Evolutionary conservation across 2,329 filamentous ascomycete species (phyloP), one percentile per base, ranked within the genome.

Genomic region (Penicillium sp.): DNA sequence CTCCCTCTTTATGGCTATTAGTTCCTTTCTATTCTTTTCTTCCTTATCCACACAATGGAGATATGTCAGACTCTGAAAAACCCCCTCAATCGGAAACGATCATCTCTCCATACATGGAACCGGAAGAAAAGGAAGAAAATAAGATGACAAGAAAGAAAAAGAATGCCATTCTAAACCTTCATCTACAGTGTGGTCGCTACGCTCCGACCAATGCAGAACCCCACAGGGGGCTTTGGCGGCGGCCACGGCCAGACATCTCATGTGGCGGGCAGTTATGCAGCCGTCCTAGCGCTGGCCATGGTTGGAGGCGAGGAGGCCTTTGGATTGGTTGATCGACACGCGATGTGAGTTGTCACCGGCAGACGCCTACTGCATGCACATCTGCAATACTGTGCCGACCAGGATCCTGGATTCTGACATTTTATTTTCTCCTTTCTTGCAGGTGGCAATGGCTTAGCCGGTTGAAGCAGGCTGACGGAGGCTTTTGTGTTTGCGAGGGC

Each of bases 211-310:
- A 84, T 92, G 72, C 93, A 97, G 72, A 95, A 96, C 69, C 69
- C 77, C 18, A 78, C 77, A 13, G 93, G 93, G 42, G 93, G 93
- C 2, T 95, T 95, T 68, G 93, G 90, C 44, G 93, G 92, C 55
- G 91, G 93, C n/a, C 87, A 90, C 68, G 90, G 92, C 25, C 93
- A 97, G 67, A 78, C 82, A 58, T 90, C 89, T 45, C 93, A 99
- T 71, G 80, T 93, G 59, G 93, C 93, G 49, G 86, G 88, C 39
- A 89, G 88, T 0, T 99, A 97, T 77, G 90, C 91, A 40, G 80
- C 86, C 34, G 74, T 95, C 16, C 79, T 99, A 50, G 83, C 87
- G 38, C 76, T 99, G 43, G 82, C 86, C 19, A 80, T 90, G 54
- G 87, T 92, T 35, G 89, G 88, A 43, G 89, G 87, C 8, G 73